phyloP scores from a whole-genome alignment of 2,329 filamentous ascomycete species.

The Cladorrhinum sp. region DNA sequence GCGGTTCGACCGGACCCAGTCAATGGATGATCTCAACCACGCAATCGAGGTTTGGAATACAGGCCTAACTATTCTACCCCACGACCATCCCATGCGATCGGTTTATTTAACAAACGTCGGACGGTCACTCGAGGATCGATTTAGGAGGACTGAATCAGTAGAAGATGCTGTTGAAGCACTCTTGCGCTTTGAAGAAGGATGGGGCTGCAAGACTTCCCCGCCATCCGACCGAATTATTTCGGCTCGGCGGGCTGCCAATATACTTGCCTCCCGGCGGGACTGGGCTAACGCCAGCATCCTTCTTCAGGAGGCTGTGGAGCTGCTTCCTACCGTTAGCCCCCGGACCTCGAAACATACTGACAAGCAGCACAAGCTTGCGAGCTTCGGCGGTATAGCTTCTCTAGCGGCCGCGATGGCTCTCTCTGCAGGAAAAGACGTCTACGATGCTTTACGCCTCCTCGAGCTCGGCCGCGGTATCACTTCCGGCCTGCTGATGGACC shows the following conservation, averaged over 20 bases:
- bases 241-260: not conserved
- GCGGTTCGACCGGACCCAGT: conserved; percentile 3
- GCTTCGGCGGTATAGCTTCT: conserved; percentile 2
- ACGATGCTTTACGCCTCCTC: conserved; percentile 4
- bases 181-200: conserved; percentile 3
- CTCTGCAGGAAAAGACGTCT: not conserved
- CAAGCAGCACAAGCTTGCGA: conserved; percentile 7
- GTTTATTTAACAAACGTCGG: conserved; percentile 3
- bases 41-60: conserved; percentile 2
- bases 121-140: not conserved
- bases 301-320: conserved; percentile 2
- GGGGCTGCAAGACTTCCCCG: conserved; percentile 5
- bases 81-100: not conserved
- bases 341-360: conserved; percentile 6
- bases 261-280: not conserved
- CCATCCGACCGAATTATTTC: conserved; percentile 5
- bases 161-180: conserved; percentile 2
- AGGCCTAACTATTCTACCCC: not conserved
- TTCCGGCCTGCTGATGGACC: conserved; percentile 2
- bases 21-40: conserved; percentile 6
- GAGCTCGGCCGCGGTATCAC: conserved; percentile 9
- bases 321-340: conserved; percentile 5
- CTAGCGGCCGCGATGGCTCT: conserved; percentile 2
- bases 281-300: conserved; percentile 5
- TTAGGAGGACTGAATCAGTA: not conserved